A percentile compares a stretch with the other conserved stretches of the same genome.
phyloP scores from a whole-genome alignment of 441 rosid genomes.

The Erodium texanum region DNA sequence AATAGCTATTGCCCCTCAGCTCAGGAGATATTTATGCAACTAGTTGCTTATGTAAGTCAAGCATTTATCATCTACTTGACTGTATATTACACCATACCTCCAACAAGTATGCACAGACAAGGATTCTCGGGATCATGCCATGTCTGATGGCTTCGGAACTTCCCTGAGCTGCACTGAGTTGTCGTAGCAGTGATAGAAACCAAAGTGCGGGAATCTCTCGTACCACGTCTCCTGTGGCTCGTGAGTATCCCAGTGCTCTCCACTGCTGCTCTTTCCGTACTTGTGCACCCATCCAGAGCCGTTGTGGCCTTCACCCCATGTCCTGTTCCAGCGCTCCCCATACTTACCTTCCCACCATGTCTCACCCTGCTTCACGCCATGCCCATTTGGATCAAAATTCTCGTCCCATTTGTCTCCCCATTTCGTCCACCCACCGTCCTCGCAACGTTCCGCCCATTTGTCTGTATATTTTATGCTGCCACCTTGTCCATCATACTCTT shows the following conservation, averaged over 20 bases:
- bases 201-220: slow-evolving; percentile 91
- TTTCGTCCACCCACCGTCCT: slow-evolving; percentile 75
- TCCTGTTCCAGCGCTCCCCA: slow-evolving; percentile 80
- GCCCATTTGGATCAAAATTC: slow-evolving; percentile 52
- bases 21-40: background rate
- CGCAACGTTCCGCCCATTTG: slow-evolving; percentile 91
- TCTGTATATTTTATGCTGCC: slow-evolving; percentile 85
- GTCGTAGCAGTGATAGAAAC: slow-evolving; percentile 84
- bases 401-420: slow-evolving; percentile 99
- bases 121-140: slow-evolving; percentile 16
- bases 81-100: background rate
- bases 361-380: slow-evolving; percentile 92
- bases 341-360: slow-evolving; percentile 88
- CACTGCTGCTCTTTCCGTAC: slow-evolving; percentile 89
- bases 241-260: slow-evolving; percentile 93
- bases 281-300: slow-evolving; percentile 94
- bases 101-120: background rate
- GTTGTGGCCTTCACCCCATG: slow-evolving; percentile 83
- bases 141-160: slow-evolving; percentile 61
- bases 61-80: background rate
- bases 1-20: background rate
- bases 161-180: slow-evolving; percentile 74
- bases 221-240: slow-evolving; percentile 75
- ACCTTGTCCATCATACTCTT: slow-evolving; percentile 78
- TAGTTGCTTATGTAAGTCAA: background rate